Base-by-base conservation (phyloP, 345 rosid species). In the Limnanthes douglasii region DNA sequence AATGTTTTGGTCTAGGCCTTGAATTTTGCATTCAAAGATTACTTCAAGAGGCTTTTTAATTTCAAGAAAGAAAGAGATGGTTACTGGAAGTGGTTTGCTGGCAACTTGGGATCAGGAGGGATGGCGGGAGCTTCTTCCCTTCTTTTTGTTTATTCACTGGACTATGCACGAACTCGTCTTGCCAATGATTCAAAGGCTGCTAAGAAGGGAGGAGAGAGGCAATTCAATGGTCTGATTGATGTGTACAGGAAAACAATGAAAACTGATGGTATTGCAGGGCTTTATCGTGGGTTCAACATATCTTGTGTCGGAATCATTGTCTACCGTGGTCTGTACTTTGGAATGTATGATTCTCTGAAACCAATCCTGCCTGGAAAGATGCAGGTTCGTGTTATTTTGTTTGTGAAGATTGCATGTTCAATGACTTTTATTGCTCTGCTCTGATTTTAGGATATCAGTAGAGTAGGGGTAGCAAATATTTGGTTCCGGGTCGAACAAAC, bases 1-100 rank as follows among this genome's bases (percentile, higher is more conserved):
- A 23, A 9, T 11, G 18, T 30, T 50, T 51, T 14, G 22, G 30
- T 12, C 18, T 57, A 76, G 94, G 95, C 95, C 24, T 52, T 83
- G 70, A 83, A 83, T 77, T 83, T 83, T 61, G 95, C 95, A 1
- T 83, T 83, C 73, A 83, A 75, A 57, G 92, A 83, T 54, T 66
- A 83, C 69, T 83, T 83, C 47, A 83, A 83, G 73, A 70, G 79
- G 49, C 57, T 74, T 32, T 82, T 82, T 40, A 82, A 82, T 75
- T 78, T 78, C 71, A 82, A 74, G 92, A 82, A 82, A 59, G 94
- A 82, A 60, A 79, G 42, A 41, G 82, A 76, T 58, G 92, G 92
- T 35, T 83, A 83, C 52, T 83, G 95, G 95, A 78, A 70, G 18
- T 83, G 95, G 95, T 83, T 83, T 60, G 95, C 78, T 11, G 95